phyloP scores from a whole-genome alignment of 768 basidiomycete species.

The Phylloporus sp. region DNA sequence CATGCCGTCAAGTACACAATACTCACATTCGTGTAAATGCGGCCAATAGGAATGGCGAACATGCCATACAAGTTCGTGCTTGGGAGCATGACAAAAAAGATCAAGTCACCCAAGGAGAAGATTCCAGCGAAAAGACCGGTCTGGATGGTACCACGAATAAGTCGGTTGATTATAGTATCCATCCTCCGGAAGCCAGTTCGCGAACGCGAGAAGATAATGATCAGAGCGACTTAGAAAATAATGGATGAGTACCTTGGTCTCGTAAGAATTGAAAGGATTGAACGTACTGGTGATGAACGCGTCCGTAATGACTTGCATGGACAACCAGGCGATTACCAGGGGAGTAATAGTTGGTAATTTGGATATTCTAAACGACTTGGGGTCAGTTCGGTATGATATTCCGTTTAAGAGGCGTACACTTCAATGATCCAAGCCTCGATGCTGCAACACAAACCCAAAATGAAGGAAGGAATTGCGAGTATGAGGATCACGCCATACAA shows the following conservation, averaged over 20 bases:
- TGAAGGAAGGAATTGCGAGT: conserved; percentile 37
- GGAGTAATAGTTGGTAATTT: conserved; percentile 37
- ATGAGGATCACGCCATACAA: conserved; percentile 34
- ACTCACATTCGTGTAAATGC: conserved; percentile 46
- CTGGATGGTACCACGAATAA: conserved; percentile 53
- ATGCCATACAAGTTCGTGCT: conserved; percentile 33
- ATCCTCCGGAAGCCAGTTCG: conserved; percentile 53
- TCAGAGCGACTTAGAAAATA: conserved; percentile 18
- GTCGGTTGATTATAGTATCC: conserved; percentile 49
- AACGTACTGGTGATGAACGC: conserved; percentile 40
- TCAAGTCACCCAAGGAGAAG: conserved; percentile 48
- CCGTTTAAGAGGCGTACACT: conserved; percentile 28
- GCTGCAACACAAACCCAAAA: conserved; percentile 43
- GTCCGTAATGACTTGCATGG: conserved; percentile 43
- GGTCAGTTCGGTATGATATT: background rate
- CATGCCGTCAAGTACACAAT: too few species aligned
- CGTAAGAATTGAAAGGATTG: too few species aligned
- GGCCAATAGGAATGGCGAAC: conserved; percentile 39
- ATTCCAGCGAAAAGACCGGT: conserved; percentile 50
- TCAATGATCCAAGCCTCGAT: conserved; percentile 40
- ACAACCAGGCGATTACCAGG: conserved; percentile 47
- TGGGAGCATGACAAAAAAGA: conserved; percentile 30
- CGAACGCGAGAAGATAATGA: conserved; percentile 35
- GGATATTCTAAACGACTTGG: conserved; percentile 30
- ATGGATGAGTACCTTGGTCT: background rate